Evolutionary conservation across 257 asterid species (phyloP), one percentile per base, ranked within the genome.

Genomic region (Lavandula angustifolia): DNA sequence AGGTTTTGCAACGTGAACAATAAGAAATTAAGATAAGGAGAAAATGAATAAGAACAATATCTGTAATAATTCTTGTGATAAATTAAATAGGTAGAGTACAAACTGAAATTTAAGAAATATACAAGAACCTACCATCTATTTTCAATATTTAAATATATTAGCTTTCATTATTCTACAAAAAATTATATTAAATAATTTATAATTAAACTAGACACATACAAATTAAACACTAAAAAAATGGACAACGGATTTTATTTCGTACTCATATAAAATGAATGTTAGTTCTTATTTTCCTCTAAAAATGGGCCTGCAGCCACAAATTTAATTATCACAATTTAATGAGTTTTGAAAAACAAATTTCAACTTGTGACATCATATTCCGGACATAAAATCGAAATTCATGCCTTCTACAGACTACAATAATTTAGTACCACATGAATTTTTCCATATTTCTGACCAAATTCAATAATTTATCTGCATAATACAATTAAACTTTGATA

Each of bases 1-100:
- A 54, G 59, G 70, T 46, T 17, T 52, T 68, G 16, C 43, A 42
- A 58, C 75, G 82, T 76, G 78, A 47, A n/a, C n/a, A n/a, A 63
- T 75, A 80, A 67, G 73, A 69, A 82, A 1, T 22, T 22, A 22
- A 60, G 67, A 69, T 59, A 31, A 37, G 60, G 53, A 37, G 71
- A 44, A 56, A 58, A 62, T 74, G 50, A 22, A 22, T 58, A 27
- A 49, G 57, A 64, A 61, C 17, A 54, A 78, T 73, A 70, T 67
- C 56, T 54, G 51, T 43, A 62, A 44, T 42, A 66, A 73, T 58
- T 40, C 5, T 31, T 22, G 54, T 46, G 60, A 54, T 22, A 22
- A 22, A 22, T 22, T 54, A 62, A 62, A 61, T 37, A 7, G 54
- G 66, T 40, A 3, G 16, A 12, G 27, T 62, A 57, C 60, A 54